A percentile compares a stretch with the other conserved stretches of the same genome.
Conservation (phyloP, 257 asterid species). For the Coffea canephora region DNA sequence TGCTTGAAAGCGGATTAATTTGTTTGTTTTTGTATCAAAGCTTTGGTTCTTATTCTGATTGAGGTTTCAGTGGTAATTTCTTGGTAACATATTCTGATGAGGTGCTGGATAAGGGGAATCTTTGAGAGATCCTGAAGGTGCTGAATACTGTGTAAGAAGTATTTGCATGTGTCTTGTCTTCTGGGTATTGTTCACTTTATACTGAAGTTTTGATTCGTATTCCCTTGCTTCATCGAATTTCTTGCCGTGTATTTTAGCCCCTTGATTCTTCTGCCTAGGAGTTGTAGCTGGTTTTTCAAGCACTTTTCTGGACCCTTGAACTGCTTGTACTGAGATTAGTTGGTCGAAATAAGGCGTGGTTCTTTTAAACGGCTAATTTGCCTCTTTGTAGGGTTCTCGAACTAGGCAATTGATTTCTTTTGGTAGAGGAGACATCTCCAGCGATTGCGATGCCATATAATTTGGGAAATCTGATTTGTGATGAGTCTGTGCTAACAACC, state of each 20-base stretch:
- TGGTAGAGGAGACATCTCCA: constrained; percentile 42
- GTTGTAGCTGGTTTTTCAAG: not conserved
- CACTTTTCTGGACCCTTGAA: not conserved
- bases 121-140: constrained; percentile 28
- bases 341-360: not conserved
- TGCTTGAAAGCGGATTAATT: constrained; percentile 14
- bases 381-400: constrained; percentile 12
- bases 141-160: constrained; percentile 31
- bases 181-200: constrained; percentile 35
- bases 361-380: not conserved
- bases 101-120: constrained; percentile 31
- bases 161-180: constrained; percentile 24
- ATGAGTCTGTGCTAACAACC: constrained; percentile 44
- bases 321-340: not conserved
- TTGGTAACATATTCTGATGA: constrained; percentile 19
- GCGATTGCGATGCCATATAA: constrained; percentile 40
- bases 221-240: constrained; percentile 27
- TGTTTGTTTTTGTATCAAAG: constrained; percentile 4
- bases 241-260: not conserved
- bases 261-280: constrained; percentile 18
- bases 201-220: constrained; percentile 37
- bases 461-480: constrained; percentile 45
- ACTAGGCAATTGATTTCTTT: constrained; percentile 19
- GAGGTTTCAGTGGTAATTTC: constrained; percentile 13
- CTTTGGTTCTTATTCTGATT: constrained; percentile 8